Base-by-base conservation (phyloP, 345 rosid species). In the Erodium maritimum region DNA sequence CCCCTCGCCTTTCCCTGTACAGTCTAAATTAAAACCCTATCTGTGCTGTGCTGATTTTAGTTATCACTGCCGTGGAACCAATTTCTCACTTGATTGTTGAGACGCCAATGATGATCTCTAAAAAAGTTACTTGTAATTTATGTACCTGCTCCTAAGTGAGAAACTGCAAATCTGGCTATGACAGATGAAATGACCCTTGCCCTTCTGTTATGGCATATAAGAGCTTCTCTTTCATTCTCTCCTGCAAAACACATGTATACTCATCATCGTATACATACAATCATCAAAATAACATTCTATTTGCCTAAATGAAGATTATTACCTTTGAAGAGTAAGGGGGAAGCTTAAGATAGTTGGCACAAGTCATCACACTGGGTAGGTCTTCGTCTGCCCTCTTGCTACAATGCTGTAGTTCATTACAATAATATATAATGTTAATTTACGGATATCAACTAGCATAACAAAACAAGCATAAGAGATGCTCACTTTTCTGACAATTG, bases 311-410 rank as follows among this genome's bases (percentile, higher is more conserved):
- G 54, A 68, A 75, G 45, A 54, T 52, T 21, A 34, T 77, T 74
- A 88, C 98, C 68, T 91, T 91, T 45, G 96, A 80, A 61, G 96
- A 79, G 69, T 88, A 91, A 56, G 96, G 87, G 2, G 98, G 98
- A 62, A 91, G 76, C 81, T 91, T 91, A 67, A 91, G 81, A 67
- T 91, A 91, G 77, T 91, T 91, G 62, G 96, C 98, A 62, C 96
- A 88, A 37, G 98, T 91, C 98, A 88, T 91, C 75, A 91, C 98
- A 46, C 98, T 88, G 33, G 96, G 98, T 55, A 91, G 72, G 76
- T 88, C 98, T 1, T 72, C 72, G 68, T 91, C 93, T 1, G 77
- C 84, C 51, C 71, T 71, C 59, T 75, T 79, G 77, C 86, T 76
- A 55, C 84, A 81, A 48, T 80, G 87, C 98, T 91, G 87, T 67